Conservation (phyloP, 2,329 filamentous ascomycete genomes). For the Chaetomium sp. region DNA sequence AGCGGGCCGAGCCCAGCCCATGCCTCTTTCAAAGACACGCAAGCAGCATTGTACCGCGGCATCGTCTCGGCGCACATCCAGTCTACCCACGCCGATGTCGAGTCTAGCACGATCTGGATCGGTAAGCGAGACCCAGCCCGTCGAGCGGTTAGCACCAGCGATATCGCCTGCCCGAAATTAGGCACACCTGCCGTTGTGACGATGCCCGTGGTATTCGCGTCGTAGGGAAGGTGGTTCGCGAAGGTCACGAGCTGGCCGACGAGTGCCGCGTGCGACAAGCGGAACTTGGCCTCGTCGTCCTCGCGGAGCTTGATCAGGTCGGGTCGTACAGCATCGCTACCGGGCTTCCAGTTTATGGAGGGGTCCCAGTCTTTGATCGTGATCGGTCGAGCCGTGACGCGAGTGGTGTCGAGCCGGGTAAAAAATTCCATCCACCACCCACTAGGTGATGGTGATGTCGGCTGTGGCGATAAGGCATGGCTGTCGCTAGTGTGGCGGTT, state of each 20-base stretch:
- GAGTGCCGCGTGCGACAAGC: constrained; percentile 32
- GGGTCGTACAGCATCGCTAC: neutral
- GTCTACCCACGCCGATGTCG: constrained; percentile 27
- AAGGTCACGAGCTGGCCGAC: constrained; percentile 27
- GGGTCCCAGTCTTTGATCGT: constrained; percentile 1
- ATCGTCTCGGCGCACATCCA: constrained; percentile 29
- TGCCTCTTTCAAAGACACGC: constrained; percentile 28
- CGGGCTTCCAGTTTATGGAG: constrained; percentile 3
- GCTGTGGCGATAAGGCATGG: neutral
- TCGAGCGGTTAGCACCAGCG: constrained; percentile 46
- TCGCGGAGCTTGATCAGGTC: constrained; percentile 6
- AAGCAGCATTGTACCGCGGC: constrained; percentile 27
- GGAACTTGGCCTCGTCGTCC: constrained; percentile 13
- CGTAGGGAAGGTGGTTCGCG: constrained; percentile 30
- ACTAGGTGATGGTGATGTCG: neutral
- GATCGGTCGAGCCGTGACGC: neutral
- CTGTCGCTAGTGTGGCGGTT: neutral
- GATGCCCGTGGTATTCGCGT: constrained; percentile 35
- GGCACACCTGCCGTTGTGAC: constrained; percentile 43
- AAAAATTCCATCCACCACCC: constrained; percentile 18
- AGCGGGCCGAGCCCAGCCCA: constrained; percentile 17
- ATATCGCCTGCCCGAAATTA: constrained; percentile 44
- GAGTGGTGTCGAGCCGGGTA: constrained; percentile 10
- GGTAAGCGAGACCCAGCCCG: constrained; percentile 44
- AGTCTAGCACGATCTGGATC: constrained; percentile 35